Percentiles rank a stretch among this genome's conserved stretches.
phyloP scores from a whole-genome alignment of 164 flowering plant species.

The Kalanchoe fedtschenkoi region DNA sequence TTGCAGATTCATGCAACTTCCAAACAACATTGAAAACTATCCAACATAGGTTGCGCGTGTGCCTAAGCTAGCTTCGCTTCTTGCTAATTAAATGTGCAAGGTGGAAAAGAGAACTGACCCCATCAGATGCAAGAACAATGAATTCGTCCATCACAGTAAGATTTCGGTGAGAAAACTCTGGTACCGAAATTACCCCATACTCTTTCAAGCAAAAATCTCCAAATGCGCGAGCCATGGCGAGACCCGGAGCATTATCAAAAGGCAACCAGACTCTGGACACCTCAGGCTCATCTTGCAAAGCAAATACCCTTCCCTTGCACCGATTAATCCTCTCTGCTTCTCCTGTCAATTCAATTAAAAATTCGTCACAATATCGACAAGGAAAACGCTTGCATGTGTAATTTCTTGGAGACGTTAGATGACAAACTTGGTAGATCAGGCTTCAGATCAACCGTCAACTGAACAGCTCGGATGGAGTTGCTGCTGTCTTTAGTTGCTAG shows the following conservation, averaged over 20 bases:
- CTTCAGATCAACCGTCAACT: conserved; percentile 78
- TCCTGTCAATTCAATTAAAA: conserved; percentile 27
- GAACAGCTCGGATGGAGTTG: conserved; percentile 58
- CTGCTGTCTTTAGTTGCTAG: conserved; percentile 59
- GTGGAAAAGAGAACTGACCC: conserved; percentile 37
- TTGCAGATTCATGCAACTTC: background rate
- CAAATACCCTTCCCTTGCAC: conserved; percentile 92
- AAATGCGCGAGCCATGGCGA: conserved; percentile 98
- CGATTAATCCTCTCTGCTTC: conserved; percentile 88
- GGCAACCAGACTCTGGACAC: conserved; percentile 86
- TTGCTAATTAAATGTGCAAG: background rate
- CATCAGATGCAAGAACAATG: conserved; percentile 89
- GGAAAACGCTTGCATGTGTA: background rate
- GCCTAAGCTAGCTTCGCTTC: background rate
- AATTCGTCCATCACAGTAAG: conserved; percentile 79
- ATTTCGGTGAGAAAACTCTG: conserved; percentile 64
- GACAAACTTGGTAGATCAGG: conserved; percentile 84
- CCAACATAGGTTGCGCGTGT: background rate
- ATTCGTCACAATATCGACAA: conserved; percentile 1
- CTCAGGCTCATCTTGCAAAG: conserved; percentile 90
- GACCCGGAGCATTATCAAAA: conserved; percentile 77
- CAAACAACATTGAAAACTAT: too few species aligned
- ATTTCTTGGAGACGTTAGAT: background rate
- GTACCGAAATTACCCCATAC: conserved; percentile 84
- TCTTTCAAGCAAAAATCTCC: conserved; percentile 96